Evolutionary conservation across 208 protist species (phyloP).

Genomic region (Trypanosoma cruzi): DNA sequence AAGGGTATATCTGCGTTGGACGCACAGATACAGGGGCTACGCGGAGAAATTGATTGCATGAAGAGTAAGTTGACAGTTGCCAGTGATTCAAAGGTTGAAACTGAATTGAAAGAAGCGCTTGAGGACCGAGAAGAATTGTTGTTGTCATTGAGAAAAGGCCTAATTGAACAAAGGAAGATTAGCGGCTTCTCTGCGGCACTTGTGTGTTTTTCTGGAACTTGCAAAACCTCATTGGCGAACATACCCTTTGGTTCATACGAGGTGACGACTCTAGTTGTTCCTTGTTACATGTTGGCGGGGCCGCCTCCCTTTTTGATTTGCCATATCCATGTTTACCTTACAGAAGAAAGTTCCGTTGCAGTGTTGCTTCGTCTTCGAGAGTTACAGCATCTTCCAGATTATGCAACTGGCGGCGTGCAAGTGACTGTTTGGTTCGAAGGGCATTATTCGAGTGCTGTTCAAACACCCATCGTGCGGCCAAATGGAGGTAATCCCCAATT

Average conservation of each 20-base stretch:
- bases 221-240: conserved; percentile 38
- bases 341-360: conserved; percentile 33
- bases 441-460: conserved; percentile 33
- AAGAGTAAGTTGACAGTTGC: conserved; percentile 20
- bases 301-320: conserved; percentile 52
- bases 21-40: conserved; percentile 9
- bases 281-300: conserved; percentile 40
- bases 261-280: conserved; percentile 45
- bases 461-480: conserved; percentile 32
- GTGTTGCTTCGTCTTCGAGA: conserved; percentile 45
- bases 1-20: conserved; percentile 25
- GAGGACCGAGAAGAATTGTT: conserved; percentile 35
- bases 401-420: conserved; percentile 40
- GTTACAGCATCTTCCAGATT: conserved; percentile 49
- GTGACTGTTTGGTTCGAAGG: conserved; percentile 63
- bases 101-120: conserved; percentile 19
- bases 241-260: conserved; percentile 44
- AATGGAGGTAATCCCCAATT: conserved; percentile 52
- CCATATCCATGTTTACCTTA: conserved; percentile 35
- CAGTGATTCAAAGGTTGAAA: conserved; percentile 34
- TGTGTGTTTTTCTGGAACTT: conserved; percentile 53
- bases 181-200: conserved; percentile 3
- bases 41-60: conserved; percentile 29
- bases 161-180: not conserved
- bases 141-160: conserved; percentile 11